Base-by-base conservation (phyloP, 2,329 filamentous ascomycete genomes). In the Chrysosporium queenslandicum region DNA sequence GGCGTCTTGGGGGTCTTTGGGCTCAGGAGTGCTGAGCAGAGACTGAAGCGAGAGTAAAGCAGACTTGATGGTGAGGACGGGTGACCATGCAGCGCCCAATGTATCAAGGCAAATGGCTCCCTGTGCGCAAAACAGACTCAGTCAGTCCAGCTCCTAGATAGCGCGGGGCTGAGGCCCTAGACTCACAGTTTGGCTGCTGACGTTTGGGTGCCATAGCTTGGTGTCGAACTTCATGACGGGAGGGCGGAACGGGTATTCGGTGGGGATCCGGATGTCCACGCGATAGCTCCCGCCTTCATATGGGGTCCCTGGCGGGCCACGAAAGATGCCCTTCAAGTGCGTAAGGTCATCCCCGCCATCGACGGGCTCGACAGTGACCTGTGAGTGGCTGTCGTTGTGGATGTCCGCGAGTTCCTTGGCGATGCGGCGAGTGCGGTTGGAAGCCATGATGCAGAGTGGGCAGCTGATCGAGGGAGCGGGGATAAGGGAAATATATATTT, bases 61-160 rank as follows among this genome's bases (percentile, higher is more conserved):
- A 18, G 88, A 94, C 72, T 96, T 97, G 68, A 98, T 91, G 12
- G 91, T 98, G 56, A 96, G 79, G 21, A 98, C 90, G 0, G 92
- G 92, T 4, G 91, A 95, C 92, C 92, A 98, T 60, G 86, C 88
- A 11, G 80, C 80, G 8, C 86, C 84, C 14, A 98, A 79, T 0
- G 90, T 97, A 66, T 98, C 92, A 51, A 98, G 82, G 65, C 92
- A 98, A 67, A 98, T 98, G 23, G 90, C 91, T 52, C 92, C 92
- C 88, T 97, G 57, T 9, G 48, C 8, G 30, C 16, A 25, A 20
- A 23, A n/a, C 11, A 8, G 6, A 32, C 6, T 29, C 20, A 40
- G 23, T 14, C 34, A 21, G 14, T 30, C 12, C 37, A 14, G 20
- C 16, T 20, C 18, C 21, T 7, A 29, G 42, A 34, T 20, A 2